Conservation (phyloP, 2,329 filamentous ascomycete genomes). For the Rhinocladiella mackenziei region DNA sequence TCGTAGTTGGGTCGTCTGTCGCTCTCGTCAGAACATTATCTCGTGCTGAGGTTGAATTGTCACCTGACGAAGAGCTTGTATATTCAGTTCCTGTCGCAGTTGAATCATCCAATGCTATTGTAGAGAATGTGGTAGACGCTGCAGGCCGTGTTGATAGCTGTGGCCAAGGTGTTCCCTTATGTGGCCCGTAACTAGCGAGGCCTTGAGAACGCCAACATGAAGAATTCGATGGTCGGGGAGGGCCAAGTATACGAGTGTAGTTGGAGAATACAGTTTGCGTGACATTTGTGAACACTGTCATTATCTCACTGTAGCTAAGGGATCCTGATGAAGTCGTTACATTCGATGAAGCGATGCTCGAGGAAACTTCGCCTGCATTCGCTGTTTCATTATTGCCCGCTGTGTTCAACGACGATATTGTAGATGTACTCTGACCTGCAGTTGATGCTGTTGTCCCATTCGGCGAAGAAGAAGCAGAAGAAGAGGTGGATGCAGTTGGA, state of each 20-base stretch:
- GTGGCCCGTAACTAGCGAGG: no score
- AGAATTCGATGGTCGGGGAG: background rate
- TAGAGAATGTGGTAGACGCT: no score
- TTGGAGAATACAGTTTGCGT: background rate
- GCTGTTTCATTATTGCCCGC: background rate
- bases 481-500: background rate
- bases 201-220: no score
- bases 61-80: background rate
- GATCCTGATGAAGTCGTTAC: background rate
- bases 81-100: background rate
- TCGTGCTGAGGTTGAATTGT: no score
- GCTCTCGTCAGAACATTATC: no score
- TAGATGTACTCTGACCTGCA: background rate
- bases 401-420: background rate
- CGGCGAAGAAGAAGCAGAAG: background rate
- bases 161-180: background rate
- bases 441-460: background rate
- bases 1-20: background rate
- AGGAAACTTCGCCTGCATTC: no score
- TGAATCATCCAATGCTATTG: no score
- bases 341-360: background rate
- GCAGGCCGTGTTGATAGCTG: no score
- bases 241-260: slow-evolving; percentile 1
- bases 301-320: background rate
- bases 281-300: slow-evolving; percentile 5